Percentiles rank a stretch among this genome's conserved stretches.
phyloP scores from a whole-genome alignment of 179 eudicot genomes.

The Nepenthes alata region DNA sequence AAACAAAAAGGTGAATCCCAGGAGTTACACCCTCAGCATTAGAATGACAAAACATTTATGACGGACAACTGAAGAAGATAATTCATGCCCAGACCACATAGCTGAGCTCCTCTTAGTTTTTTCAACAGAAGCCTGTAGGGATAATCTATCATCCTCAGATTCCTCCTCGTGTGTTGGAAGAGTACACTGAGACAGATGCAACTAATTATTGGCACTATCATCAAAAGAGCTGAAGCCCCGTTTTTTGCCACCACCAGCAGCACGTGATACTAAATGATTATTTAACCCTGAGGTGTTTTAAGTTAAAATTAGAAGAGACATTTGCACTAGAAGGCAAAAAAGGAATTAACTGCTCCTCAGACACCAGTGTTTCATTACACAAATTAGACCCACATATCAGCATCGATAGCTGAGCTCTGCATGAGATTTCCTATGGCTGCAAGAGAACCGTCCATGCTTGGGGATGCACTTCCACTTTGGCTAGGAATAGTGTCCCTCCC shows the following conservation, averaged over 20 bases:
- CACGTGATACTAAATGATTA: neutral
- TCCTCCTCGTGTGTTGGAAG: conserved; percentile 62
- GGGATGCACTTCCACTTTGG: conserved; percentile 72
- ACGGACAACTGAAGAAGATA: neutral
- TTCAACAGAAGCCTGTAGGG: conserved; percentile 26
- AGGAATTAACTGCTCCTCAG: conserved; percentile 30
- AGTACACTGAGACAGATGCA: conserved; percentile 22
- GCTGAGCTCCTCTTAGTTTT: conserved; percentile 18
- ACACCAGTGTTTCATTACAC: neutral
- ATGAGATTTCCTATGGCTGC: conserved; percentile 37
- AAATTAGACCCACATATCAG: neutral
- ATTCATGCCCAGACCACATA: conserved; percentile 19
- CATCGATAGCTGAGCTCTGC: conserved; percentile 17
- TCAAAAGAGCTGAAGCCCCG: conserved; percentile 30
- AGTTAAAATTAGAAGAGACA: conserved; percentile 17
- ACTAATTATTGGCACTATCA: conserved; percentile 27
- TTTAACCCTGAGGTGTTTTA: neutral
- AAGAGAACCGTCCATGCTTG: conserved; percentile 57
- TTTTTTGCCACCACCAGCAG: conserved; percentile 11
- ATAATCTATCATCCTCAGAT: conserved; percentile 45
- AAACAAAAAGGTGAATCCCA: neutral
- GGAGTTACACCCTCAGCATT: neutral
- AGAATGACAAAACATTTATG: neutral
- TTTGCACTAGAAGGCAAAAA: conserved; percentile 27
- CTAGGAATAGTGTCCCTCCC: conserved; percentile 24